Evolutionary conservation across 179 eudicot species (phyloP).

Genomic region (Silene noctiflora): DNA sequence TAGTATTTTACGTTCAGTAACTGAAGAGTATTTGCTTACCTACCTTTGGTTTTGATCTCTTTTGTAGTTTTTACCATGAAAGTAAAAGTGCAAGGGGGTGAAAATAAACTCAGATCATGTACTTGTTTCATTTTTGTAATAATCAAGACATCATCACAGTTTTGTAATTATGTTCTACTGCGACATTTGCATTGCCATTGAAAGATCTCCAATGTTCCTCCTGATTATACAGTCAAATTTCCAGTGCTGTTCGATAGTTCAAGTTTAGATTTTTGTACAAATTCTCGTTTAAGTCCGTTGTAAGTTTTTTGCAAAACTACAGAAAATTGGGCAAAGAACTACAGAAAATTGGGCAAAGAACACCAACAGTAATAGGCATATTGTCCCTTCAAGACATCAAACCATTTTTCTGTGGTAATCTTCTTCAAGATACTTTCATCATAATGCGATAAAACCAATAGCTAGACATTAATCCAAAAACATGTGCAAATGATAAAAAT

Average conservation of each 20-base stretch:
- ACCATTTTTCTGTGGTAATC: too few species aligned
- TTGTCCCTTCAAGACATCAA: too few species aligned
- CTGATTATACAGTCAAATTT: background rate
- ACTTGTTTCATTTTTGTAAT: slow-evolving; percentile 10
- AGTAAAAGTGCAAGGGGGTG: background rate
- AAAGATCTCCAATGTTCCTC: background rate
- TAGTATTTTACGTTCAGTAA: slow-evolving; percentile 6
- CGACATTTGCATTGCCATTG: background rate
- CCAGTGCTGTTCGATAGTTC: background rate
- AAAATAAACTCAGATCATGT: slow-evolving; percentile 12
- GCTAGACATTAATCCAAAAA: too few species aligned
- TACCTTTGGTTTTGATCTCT: background rate
- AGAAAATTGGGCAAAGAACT: too few species aligned
- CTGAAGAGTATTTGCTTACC: slow-evolving; percentile 5
- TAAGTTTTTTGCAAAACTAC: too few species aligned
- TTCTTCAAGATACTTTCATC: too few species aligned
- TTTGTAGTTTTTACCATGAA: background rate
- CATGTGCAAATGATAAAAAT: too few species aligned
- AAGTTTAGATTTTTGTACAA: background rate
- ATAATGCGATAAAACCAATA: too few species aligned
- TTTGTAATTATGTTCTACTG: slow-evolving; percentile 1
- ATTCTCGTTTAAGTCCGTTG: too few species aligned
- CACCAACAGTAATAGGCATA: too few species aligned
- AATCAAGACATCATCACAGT: slow-evolving; percentile 13
- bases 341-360: too few species aligned